These are phyloP conservation scores for Paramecium tetraurelia DNA, from an alignment of 73 alveolate species.

Conservation along the genomic window DNA sequence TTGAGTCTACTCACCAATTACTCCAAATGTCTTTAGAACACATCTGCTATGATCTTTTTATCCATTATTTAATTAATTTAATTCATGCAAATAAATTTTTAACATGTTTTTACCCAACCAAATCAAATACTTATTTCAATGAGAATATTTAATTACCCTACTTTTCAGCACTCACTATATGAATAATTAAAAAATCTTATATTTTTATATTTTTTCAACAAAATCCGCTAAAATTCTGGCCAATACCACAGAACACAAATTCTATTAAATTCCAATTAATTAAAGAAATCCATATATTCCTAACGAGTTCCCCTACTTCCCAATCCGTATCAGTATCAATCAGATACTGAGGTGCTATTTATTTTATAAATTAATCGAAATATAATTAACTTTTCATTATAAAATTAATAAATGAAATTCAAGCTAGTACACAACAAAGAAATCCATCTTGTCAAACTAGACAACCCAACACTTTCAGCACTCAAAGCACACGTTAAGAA, in stretches of 20 bases:
- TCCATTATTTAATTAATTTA: neutral
- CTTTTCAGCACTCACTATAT: neutral
- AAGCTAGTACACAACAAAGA: neutral
- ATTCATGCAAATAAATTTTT: neutral
- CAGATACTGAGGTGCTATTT: neutral
- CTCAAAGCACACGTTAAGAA: neutral
- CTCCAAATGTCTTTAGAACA: neutral
- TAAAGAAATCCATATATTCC: neutral
- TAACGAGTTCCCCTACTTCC: neutral
- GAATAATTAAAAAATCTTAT: no score
- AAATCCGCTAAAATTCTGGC: neutral
- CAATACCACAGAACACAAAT: neutral
- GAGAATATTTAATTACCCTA: neutral
- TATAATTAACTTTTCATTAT: neutral
- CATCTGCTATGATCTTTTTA: slow-evolving; percentile 1
- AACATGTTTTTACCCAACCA: neutral
- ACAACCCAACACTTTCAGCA: neutral
- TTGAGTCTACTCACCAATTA: neutral
- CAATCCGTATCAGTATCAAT: neutral
- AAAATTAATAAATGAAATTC: neutral
- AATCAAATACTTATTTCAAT: neutral
- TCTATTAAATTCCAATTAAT: neutral
- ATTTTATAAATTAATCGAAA: neutral
- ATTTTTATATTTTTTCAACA: no score
- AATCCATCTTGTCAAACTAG: neutral